Percentiles rank a stretch among this genome's conserved stretches.
Conservation (phyloP, 73 alveolate genomes). For the Loxodes magnus region DNA sequence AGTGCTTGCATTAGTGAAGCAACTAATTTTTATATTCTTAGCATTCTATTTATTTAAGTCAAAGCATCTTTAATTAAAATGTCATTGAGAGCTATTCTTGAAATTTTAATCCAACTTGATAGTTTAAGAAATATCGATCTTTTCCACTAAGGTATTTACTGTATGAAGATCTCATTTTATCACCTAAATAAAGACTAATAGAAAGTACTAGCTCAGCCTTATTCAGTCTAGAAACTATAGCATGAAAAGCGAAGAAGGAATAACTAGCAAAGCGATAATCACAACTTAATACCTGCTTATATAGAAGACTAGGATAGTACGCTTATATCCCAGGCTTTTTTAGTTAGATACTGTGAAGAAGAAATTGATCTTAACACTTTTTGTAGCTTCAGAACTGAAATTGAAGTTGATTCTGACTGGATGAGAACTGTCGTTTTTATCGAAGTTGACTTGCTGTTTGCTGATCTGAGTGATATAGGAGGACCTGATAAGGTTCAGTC, state of each 20-base stretch:
- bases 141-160: slow-evolving; percentile 31
- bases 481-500: slow-evolving; percentile 4
- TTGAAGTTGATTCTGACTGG: slow-evolving; percentile 11
- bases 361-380: slow-evolving; percentile 70
- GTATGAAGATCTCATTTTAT: slow-evolving; percentile 9
- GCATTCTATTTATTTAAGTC: no score
- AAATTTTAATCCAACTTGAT: slow-evolving; percentile 17
- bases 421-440: slow-evolving; percentile 22
- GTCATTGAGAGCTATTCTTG: slow-evolving; percentile 12
- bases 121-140: slow-evolving; percentile 28
- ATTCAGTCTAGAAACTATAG: neutral
- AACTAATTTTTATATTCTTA: no score
- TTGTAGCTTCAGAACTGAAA: slow-evolving; percentile 62
- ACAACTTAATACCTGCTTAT: slow-evolving; percentile 18
- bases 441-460: slow-evolving; percentile 60
- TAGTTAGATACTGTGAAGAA: slow-evolving; percentile 84
- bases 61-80: no score
- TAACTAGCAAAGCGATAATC: slow-evolving; percentile 18
- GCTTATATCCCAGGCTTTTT: slow-evolving; percentile 62
- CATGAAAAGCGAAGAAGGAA: slow-evolving; percentile 11
- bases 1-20: no score
- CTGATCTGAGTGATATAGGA: slow-evolving; percentile 32
- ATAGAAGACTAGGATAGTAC: slow-evolving; percentile 37
- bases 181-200: neutral
- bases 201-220: slow-evolving; percentile 4